A percentile compares a stretch with the other conserved stretches of the same genome.
These are phyloP conservation scores for Boletus semigastroideus DNA, from an alignment of 1,284 basidiomycete genomes.

Conservation along the genomic window DNA sequence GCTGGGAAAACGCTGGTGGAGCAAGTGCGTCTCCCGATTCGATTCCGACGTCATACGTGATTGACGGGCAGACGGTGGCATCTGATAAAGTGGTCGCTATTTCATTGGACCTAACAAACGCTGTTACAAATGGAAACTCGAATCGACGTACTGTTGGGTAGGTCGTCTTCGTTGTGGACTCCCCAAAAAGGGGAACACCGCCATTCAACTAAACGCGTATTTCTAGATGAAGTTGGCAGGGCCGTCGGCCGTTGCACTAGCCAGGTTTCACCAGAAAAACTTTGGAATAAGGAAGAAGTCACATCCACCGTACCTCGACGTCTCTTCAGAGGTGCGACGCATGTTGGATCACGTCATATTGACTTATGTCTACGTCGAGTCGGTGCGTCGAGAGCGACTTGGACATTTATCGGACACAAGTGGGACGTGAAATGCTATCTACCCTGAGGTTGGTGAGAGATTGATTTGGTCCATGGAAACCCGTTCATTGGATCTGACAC, in stretches of 20 bases:
- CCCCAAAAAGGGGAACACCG: too few relatives aligned
- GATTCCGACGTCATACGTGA: not conserved
- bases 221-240: constrained; percentile 23
- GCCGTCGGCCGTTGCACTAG: constrained; percentile 14
- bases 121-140: constrained; percentile 32
- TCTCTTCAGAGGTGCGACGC: constrained; percentile 13
- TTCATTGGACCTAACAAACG: constrained; percentile 29
- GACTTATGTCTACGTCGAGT: constrained; percentile 28
- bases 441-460: too few relatives aligned
- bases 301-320: constrained; percentile 24
- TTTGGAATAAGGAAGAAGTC: constrained; percentile 21
- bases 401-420: constrained; percentile 8
- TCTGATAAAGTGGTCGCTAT: constrained; percentile 23
- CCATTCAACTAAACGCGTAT: not conserved
- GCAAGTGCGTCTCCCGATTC: constrained; percentile 15
- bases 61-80: constrained; percentile 1
- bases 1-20: constrained; percentile 27
- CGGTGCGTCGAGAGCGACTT: constrained; percentile 22
- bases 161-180: not conserved
- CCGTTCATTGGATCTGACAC: too few relatives aligned
- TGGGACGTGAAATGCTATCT: not conserved
- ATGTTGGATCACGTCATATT: constrained; percentile 30
- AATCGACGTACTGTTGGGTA: constrained; percentile 25
- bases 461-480: too few relatives aligned
- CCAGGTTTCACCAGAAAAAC: constrained; percentile 27